Percentiles rank a stretch among this genome's conserved stretches.
Evolutionary conservation across 2,329 filamentous ascomycete genomes (phyloP).

Genomic region (Domatiomyces catenatus): DNA sequence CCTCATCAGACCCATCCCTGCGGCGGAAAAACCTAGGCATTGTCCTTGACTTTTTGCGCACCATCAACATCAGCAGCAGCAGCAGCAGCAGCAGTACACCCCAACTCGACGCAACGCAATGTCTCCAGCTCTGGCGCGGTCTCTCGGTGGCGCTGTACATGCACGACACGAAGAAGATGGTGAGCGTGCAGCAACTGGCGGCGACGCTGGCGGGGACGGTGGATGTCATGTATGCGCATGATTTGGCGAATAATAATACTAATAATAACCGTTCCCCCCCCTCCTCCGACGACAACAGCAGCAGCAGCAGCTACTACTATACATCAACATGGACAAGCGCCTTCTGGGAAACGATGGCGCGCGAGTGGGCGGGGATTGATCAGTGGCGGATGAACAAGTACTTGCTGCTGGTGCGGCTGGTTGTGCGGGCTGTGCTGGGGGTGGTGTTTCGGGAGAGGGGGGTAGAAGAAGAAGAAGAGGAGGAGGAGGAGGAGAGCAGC

Average conservation of each 20-base stretch:
- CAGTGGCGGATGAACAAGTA: slow-evolving; percentile 83
- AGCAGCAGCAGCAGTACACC: background rate
- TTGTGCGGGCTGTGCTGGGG: slow-evolving; percentile 12
- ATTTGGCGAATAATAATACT: no score
- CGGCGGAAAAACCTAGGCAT: slow-evolving; percentile 11
- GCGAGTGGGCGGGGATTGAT: slow-evolving; percentile 57
- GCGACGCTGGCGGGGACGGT: slow-evolving; percentile 11
- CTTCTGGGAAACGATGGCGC: slow-evolving; percentile 56
- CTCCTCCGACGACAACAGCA: no score
- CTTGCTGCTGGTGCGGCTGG: slow-evolving; percentile 60
- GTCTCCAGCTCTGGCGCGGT: slow-evolving; percentile 16
- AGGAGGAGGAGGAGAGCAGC: slow-evolving; percentile 12
- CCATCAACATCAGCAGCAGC: slow-evolving; percentile 1
- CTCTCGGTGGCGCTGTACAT: slow-evolving; percentile 17
- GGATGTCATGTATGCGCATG: slow-evolving; percentile 5
- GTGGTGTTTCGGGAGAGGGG: slow-evolving; percentile 12
- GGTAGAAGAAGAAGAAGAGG: slow-evolving; percentile 3
- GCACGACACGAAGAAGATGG: slow-evolving; percentile 16
- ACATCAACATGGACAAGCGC: slow-evolving; percentile 22
- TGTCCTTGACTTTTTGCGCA: slow-evolving; percentile 9
- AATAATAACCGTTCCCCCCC: no score
- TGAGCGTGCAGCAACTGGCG: slow-evolving; percentile 14
- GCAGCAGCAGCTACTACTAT: slow-evolving; percentile 4
- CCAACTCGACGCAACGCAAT: slow-evolving; percentile 11
- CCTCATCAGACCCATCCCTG: slow-evolving; percentile 7